A percentile compares a stretch with the other conserved stretches of the same genome.
Conservation (phyloP, 2,329 filamentous ascomycete genomes). For the Nannizziopsis arthrosporioides region DNA sequence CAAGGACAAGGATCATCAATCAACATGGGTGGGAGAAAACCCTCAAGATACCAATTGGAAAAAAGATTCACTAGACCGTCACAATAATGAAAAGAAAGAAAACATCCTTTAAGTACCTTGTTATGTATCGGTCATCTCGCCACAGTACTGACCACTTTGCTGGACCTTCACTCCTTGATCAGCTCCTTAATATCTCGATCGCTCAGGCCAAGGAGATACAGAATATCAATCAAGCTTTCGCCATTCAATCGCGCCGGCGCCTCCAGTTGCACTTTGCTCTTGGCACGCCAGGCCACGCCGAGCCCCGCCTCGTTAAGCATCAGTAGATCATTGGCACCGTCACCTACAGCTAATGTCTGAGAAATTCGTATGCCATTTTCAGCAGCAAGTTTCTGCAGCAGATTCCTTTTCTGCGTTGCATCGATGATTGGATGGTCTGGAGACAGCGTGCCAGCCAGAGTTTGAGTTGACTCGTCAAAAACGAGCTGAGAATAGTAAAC, state of each 20-base stretch:
- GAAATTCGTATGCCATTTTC: conserved; percentile 44
- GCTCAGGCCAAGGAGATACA: conserved; percentile 46
- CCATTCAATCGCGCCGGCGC: conserved; percentile 50
- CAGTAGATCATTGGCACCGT: conserved; percentile 53
- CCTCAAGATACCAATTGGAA: neutral
- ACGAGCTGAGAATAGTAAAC: conserved; percentile 40
- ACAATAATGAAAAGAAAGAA: too few relatives aligned
- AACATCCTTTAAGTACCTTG: neutral
- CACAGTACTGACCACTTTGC: neutral
- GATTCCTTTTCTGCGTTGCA: conserved; percentile 45
- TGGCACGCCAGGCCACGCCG: conserved; percentile 53
- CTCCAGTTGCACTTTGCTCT: conserved; percentile 51
- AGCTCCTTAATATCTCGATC: conserved; percentile 41
- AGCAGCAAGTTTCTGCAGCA: conserved; percentile 44
- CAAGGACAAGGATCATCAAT: conserved; percentile 6
- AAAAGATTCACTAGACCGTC: too few relatives aligned
- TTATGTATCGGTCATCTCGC: neutral
- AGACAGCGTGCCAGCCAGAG: conserved; percentile 47
- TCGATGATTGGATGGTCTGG: conserved; percentile 47
- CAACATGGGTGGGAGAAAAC: neutral
- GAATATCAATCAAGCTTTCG: conserved; percentile 45
- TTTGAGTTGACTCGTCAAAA: conserved; percentile 35
- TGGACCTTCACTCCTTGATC: conserved; percentile 11
- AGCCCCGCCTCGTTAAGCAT: conserved; percentile 53
- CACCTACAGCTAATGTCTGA: conserved; percentile 49